Base-by-base conservation (phyloP, 2,329 filamentous ascomycete species). In the Orbilia blumenaviensis region DNA sequence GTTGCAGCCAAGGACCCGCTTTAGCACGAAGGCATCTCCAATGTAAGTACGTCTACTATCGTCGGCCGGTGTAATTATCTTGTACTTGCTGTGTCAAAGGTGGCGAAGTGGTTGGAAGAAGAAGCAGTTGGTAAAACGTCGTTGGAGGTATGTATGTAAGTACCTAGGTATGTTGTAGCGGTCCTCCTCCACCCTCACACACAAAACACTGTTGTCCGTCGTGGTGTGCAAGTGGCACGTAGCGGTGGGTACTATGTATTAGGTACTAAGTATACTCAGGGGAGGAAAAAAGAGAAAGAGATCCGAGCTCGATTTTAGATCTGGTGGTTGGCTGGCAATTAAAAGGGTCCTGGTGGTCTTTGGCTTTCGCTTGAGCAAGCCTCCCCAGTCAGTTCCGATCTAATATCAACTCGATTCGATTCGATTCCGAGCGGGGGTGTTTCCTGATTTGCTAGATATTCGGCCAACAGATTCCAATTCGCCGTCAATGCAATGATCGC, bases 301-400 rank as follows among this genome's bases (percentile, higher is more conserved):
- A 71, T 71, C 56, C 42, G 54, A 62, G 54, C 66, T 62, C n/a
- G 52, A 34, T 62, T 34, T 62, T 25, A 56, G 46, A 63, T 63
- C 56, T 54, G 56, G 29, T 69, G 42, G 54, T 54, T n/a, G 66
- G 66, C 32, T 48, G 54, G 52, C 50, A 69, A 69, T 69, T 44
- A 62, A 69, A 62, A 62, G 66, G 66, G 44, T 50, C 56, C 36
- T 69, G 9, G 66, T 44, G 25, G 25, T 36, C 25, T 44, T 25
- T 32, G 27, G 14, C 29, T 16, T 69, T 69, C 66, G 66, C 54
- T 69, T 69, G 66, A 62, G 66, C 66, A 69, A 62, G 56, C 54
- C 66, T 54, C 64, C 64, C 66, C n/a, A 62, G 66, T 46, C 41
- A 42, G 66, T 21, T 63, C 58, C 44, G 54, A 60, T 68, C 41